Base-by-base conservation (phyloP, 1,284 basidiomycete species). In the Trametes versicolor region DNA sequence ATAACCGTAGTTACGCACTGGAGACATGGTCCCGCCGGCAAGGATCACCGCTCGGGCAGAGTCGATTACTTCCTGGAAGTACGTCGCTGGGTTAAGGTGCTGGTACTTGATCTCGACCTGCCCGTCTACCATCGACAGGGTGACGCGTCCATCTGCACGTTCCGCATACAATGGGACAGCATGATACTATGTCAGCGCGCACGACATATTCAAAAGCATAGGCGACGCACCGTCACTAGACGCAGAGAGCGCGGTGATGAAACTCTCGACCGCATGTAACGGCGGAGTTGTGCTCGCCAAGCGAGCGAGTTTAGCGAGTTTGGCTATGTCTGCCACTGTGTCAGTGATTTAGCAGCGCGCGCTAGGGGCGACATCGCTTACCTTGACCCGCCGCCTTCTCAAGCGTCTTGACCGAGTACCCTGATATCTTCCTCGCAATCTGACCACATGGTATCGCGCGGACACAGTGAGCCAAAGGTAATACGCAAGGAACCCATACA, bases 1-100 rank as follows among this genome's bases (percentile, higher is more conserved):
- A 17, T 19, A 37, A 25, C 17, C 21, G 29, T 10, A 25, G 19
- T 9, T 37, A 23, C 82, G 63, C 72, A 96, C 94, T 9, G 97
- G 97, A 45, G 95, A 96, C 97, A 99, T 99, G 0, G 97, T 99
- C 2, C 97, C 97, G 10, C 97, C 97, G 0, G 97, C 96, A 17
- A 99, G 82, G 27, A 99, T 81, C 9, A 99, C 90, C 1, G 92
- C 87, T 39, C 95, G 82, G 0, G 96, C 95, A 53, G 85, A 82
- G 27, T 94, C 88, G 1, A 96, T 87, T 1, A 99, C 85, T 37
- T 94, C 91, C 58, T 84, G 82, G 76, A 99, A 99, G 63, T 91
- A 85, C 19, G 95, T 92, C 0, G 94, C 87, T 0, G 97, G 97
- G 73, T 99, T 98, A n/a, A 99, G 86, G 39, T 97, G 88, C 70